Evolutionary conservation across 2,329 filamentous ascomycete species (phyloP), one percentile per base, ranked within the genome.

Genomic region (Exutisphaerella laricina): DNA sequence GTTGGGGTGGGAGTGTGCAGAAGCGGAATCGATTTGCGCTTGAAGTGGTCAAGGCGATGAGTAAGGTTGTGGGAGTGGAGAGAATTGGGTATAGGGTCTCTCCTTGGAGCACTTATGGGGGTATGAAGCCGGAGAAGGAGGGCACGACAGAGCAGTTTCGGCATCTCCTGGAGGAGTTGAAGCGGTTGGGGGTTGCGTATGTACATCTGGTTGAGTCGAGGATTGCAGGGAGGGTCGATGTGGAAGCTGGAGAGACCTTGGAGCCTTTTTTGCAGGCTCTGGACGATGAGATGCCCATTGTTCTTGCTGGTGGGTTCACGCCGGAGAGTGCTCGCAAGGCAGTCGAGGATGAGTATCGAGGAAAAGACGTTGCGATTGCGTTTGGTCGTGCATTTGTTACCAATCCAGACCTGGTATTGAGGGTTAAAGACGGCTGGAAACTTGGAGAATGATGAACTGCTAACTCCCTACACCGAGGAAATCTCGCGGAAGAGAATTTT

Each of bases 141-240:
- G 70, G 85, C 32, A 80, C 80, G 0, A 56, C 77, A 6, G 76
- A 80, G 0, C 80, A 85, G 48, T 86, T 84, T 56, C 66, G 65
- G 0, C 68, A 85, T 53, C 57, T 84, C 5, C 68, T 79, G 30
- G 54, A 64, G 22, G 69, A 73, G 30, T 64, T 79, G 8, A 73
- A 70, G 40, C 60, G 66, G 18, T 58, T 80, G 1, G 68, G 72
- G 1, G 64, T 85, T 10, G 73, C 79, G 0, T 85, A 79, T 55
- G 58, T 83, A 2, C 79, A 84, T 57, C 45, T 83, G 0, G 65
- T 85, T 5, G 79, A 85, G 55, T 70, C 77, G 0, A 70, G 78
- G 0, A 63, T 80, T 4, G 60, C 66, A 0, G 72, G 72, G 0
- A 62, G 57, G 34, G 54, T 56, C 1, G 70, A 75, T 28, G 28